Evolutionary conservation across 2,329 filamentous ascomycete genomes (phyloP).

Genomic region (Albophoma yamanashiensis): DNA sequence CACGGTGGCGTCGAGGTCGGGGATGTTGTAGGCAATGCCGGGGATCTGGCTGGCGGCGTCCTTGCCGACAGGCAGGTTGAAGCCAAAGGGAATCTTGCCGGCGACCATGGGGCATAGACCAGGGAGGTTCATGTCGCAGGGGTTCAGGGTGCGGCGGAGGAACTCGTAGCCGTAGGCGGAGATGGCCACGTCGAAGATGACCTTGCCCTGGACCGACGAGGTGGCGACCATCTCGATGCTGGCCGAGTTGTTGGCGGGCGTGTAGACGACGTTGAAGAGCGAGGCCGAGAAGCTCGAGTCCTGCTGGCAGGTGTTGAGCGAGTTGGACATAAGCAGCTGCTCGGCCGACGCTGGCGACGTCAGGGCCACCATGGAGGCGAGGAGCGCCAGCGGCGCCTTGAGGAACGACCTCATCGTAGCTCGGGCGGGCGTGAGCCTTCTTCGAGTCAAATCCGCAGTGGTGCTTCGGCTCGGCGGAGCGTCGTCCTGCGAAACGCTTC

Average conservation of each 20-base stretch:
- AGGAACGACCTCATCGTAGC: constrained; percentile 36
- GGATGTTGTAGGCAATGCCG: constrained; percentile 77
- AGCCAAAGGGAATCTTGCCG: constrained; percentile 65
- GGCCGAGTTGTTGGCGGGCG: constrained; percentile 62
- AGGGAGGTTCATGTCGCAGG: constrained; percentile 57
- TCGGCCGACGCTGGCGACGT: constrained; percentile 43
- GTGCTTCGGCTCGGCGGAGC: constrained; percentile 1
- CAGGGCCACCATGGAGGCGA: constrained; percentile 33
- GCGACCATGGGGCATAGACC: constrained; percentile 88
- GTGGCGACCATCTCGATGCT: constrained; percentile 68
- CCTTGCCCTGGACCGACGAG: constrained; percentile 71
- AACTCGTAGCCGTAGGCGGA: constrained; percentile 75
- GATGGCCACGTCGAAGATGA: constrained; percentile 66
- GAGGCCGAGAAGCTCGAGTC: constrained; percentile 81
- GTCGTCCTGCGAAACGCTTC: constrained; percentile 3
- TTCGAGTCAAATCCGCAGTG: neutral
- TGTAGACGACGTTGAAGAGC: constrained; percentile 77
- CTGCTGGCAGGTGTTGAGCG: constrained; percentile 73
- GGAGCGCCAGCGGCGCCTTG: constrained; percentile 31
- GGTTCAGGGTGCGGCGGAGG: constrained; percentile 58
- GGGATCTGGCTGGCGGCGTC: constrained; percentile 58
- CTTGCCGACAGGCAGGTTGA: constrained; percentile 51
- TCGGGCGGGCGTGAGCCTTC: neutral
- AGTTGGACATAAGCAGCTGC: constrained; percentile 67
- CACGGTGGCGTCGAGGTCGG: constrained; percentile 81